These are phyloP conservation scores for Gossypioides kirkii DNA, from an alignment of 345 rosid genomes.

Conservation along the genomic window DNA sequence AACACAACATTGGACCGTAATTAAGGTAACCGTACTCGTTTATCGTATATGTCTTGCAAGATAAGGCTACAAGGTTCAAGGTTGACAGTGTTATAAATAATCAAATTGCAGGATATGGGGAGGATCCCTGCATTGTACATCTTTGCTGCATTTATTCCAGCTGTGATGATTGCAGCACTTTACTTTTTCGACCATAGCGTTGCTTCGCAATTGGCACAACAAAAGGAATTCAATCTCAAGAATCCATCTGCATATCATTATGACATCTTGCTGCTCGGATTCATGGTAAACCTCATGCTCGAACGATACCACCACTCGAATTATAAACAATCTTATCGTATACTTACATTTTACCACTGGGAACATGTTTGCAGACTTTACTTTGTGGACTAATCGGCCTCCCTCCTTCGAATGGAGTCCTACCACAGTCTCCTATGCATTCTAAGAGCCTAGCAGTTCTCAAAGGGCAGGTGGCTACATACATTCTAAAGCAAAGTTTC, in stretches of 20 bases:
- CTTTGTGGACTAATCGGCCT: conserved; percentile 78
- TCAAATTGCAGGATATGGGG: conserved; percentile 57
- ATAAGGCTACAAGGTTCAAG: no score
- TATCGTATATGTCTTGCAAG: neutral
- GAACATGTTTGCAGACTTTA: conserved; percentile 45
- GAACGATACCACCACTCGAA: neutral
- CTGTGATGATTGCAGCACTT: conserved; percentile 72
- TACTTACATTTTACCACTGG: neutral
- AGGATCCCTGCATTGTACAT: conserved; percentile 50
- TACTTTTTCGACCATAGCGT: conserved; percentile 84
- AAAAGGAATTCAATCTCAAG: conserved; percentile 79
- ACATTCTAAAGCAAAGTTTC: neutral
- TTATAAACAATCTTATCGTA: conserved; percentile 1
- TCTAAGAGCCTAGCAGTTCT: conserved; percentile 82
- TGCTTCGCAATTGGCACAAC: conserved; percentile 78
- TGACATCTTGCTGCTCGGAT: conserved; percentile 63
- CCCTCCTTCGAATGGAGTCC: conserved; percentile 85
- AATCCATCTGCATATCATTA: conserved; percentile 78
- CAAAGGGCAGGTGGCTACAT: conserved; percentile 47
- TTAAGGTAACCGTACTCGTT: conserved; percentile 35
- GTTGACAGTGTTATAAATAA: neutral
- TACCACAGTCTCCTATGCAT: conserved; percentile 97
- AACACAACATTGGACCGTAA: conserved; percentile 61
- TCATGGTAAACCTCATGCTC: conserved; percentile 41
- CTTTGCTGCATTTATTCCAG: conserved; percentile 66